Evolutionary conservation across 2,329 filamentous ascomycete genomes (phyloP).

Genomic region (Cryphonectria radicalis): DNA sequence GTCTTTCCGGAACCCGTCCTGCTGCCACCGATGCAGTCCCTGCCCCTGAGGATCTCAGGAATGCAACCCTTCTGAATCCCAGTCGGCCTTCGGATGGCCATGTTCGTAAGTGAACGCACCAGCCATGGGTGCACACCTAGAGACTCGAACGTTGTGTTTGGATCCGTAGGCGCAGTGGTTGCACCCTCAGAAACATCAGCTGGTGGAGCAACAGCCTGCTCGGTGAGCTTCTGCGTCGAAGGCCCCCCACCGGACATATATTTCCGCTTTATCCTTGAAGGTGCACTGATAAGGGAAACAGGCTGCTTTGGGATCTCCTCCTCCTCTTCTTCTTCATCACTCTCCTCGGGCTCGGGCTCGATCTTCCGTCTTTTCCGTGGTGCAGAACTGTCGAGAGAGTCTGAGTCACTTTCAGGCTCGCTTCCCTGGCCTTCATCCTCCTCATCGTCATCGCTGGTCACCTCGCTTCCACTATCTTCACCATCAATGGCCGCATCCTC

Average conservation of each 20-base stretch:
- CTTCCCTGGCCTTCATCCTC: slow-evolving; percentile 23
- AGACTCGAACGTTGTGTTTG: slow-evolving; percentile 69
- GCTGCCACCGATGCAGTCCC: slow-evolving; percentile 93
- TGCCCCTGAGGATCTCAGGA: slow-evolving; percentile 85
- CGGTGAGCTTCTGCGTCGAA: slow-evolving; percentile 15
- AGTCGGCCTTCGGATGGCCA: slow-evolving; percentile 83
- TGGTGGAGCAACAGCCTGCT: slow-evolving; percentile 23
- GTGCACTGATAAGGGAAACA: slow-evolving; percentile 52
- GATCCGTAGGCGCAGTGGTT: slow-evolving; percentile 53
- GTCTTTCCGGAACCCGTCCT: slow-evolving; percentile 97
- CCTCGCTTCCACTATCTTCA: slow-evolving; percentile 18
- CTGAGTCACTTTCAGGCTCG: slow-evolving; percentile 43
- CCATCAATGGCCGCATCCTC: slow-evolving; percentile 1
- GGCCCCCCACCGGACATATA: slow-evolving; percentile 16
- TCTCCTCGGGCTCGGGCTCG: slow-evolving; percentile 36
- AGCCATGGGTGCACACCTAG: slow-evolving; percentile 85
- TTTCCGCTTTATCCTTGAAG: slow-evolving; percentile 57
- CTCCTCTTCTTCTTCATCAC: slow-evolving; percentile 41
- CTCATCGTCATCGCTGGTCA: slow-evolving; percentile 30
- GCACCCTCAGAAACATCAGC: slow-evolving; percentile 39
- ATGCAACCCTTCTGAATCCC: slow-evolving; percentile 93
- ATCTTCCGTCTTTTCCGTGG: slow-evolving; percentile 49
- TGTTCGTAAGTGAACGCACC: slow-evolving; percentile 73
- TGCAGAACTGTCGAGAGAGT: slow-evolving; percentile 48
- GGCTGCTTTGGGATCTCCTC: slow-evolving; percentile 35